Evolutionary conservation across 2,329 filamentous ascomycete genomes (phyloP).

Genomic region (Dactylonectria estremocensis): DNA sequence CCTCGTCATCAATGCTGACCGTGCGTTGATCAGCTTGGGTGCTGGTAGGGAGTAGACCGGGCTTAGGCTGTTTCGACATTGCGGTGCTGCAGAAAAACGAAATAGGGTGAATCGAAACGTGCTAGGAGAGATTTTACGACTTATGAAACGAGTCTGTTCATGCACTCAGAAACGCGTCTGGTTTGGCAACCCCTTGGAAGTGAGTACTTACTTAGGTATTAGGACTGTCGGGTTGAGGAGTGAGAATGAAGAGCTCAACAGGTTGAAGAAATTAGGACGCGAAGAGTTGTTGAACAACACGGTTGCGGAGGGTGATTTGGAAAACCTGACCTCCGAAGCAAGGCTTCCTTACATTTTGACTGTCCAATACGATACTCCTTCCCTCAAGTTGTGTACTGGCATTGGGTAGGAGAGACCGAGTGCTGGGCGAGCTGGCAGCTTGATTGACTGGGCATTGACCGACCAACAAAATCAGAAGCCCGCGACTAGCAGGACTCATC

Average conservation of each 20-base stretch:
- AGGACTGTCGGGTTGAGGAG: not conserved
- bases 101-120: conserved; percentile 1
- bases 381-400: not conserved
- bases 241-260: not conserved
- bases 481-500: too few species aligned
- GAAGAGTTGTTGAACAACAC: not conserved
- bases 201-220: conserved; percentile 7
- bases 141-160: conserved; percentile 20
- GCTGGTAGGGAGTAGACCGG: not conserved
- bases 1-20: not conserved
- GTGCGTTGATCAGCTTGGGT: not conserved
- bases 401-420: not conserved
- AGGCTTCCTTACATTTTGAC: not conserved
- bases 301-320: not conserved
- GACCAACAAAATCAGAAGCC: too few species aligned
- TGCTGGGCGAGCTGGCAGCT: not conserved
- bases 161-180: conserved; percentile 13
- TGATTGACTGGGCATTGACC: not conserved
- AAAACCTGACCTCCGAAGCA: not conserved
- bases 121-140: not conserved
- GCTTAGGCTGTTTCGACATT: conserved; percentile 4
- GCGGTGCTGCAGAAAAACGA: not conserved
- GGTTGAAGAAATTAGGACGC: not conserved
- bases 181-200: not conserved
- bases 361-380: not conserved